Conservation (phyloP, 2,329 filamentous ascomycete genomes). For the Nemania sp. region DNA sequence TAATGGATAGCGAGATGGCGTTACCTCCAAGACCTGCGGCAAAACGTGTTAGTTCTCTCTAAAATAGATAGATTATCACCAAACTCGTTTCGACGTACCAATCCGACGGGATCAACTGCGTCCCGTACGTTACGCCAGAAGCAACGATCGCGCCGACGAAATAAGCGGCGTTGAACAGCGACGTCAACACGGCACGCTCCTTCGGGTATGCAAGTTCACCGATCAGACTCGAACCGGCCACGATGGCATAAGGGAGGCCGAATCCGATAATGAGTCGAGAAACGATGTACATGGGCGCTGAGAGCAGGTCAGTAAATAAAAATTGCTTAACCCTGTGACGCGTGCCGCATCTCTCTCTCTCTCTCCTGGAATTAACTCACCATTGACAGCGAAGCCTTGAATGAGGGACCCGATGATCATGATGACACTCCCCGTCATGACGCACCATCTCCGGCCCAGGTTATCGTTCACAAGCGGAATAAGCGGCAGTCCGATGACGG, state of each 20-base stretch:
- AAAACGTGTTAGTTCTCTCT: conserved; percentile 22
- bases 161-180: conserved; percentile 63
- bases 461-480: conserved; percentile 57
- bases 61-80: background rate
- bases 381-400: conserved; percentile 53
- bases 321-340: no score
- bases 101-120: conserved; percentile 40
- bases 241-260: conserved; percentile 64
- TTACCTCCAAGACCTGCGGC: conserved; percentile 41
- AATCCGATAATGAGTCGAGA: conserved; percentile 64
- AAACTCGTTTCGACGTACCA: conserved; percentile 31
- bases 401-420: conserved; percentile 59
- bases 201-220: conserved; percentile 65
- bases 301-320: conserved; percentile 8
- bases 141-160: conserved; percentile 58
- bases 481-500: conserved; percentile 55
- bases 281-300: conserved; percentile 63
- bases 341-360: background rate
- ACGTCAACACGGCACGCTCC: conserved; percentile 62
- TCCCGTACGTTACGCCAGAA: conserved; percentile 54
- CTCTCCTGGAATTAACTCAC: conserved; percentile 37
- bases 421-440: conserved; percentile 56
- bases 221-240: conserved; percentile 61
- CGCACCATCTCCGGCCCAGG: conserved; percentile 55
- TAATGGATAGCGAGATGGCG: conserved; percentile 14